Base-by-base conservation (phyloP, 345 rosid genomes). In the Gossypium turneri region DNA sequence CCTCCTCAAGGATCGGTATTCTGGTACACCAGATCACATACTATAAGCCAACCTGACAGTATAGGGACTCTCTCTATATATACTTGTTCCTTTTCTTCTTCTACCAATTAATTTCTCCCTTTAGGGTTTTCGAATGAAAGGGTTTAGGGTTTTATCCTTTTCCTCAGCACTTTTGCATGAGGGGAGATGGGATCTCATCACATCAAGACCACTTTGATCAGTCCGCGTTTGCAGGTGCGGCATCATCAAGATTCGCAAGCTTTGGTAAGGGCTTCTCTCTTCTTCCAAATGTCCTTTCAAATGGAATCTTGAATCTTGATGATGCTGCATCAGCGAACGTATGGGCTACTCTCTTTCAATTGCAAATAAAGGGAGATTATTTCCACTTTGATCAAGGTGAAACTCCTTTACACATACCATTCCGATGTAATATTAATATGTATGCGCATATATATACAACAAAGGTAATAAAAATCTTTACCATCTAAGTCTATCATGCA, bases 301-400 rank as follows among this genome's bases (percentile, higher is more conserved):
- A 62, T 83, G 89, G 74, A 34, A 34, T 34, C 41, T 34, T 34
- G 89, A 86, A 86, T 86, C 89, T 80, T 86, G 89, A 86, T 86
- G 89, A 86, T 86, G 89, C 86, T 86, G 89, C 89, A 86, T 81
- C 89, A 45, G 81, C 86, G 48, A 72, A 76, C 81, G 76, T 48
- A 70, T 48, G 77, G 86, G 57, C 86, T 81, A 75, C 53, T 13
- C 47, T 51, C 9, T 29, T 34, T 34, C 41, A 34, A 34, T 34
- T 62, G 55, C 75, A 34, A 78, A 55, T 47, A 29, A n/a, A 2
- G 20, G 2, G 19, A 16, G 16, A 48, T 2, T 60, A 43, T 73
- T 29, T 48, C 27, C 55, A 67, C 17, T 50, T 50, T 76, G 50
- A 67, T 71, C 71, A 47, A 44, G 70, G 19, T 66, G 34, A 19